Conservation (phyloP, 2,329 filamentous ascomycete species). For the Ceratocystis alfenasii region DNA sequence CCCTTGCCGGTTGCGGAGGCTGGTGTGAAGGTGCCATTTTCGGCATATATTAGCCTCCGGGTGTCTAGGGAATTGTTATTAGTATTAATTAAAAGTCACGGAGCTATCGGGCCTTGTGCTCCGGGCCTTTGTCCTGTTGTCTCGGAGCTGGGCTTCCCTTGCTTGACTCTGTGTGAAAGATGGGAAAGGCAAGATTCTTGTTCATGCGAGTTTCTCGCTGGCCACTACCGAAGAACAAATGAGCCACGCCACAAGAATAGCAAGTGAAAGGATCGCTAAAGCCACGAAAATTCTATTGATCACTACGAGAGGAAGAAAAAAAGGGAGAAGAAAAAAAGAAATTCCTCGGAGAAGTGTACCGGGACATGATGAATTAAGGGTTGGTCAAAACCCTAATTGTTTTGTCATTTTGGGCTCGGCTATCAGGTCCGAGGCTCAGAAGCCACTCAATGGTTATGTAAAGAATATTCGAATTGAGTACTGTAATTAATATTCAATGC, state of each 20-base stretch:
- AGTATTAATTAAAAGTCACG: too few relatives aligned
- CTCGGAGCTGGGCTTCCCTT: too few relatives aligned
- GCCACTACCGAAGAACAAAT: neutral
- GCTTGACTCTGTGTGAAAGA: neutral
- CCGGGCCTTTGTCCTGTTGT: too few relatives aligned
- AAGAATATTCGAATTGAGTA: too few relatives aligned
- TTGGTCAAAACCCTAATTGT: neutral
- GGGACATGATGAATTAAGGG: neutral
- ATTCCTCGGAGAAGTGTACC: neutral
- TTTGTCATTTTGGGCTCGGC: neutral
- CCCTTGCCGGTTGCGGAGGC: neutral
- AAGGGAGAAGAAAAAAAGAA: neutral
- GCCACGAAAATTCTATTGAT: neutral
- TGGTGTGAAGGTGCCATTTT: constrained; percentile 4
- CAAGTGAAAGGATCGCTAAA: neutral
- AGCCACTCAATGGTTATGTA: too few relatives aligned
- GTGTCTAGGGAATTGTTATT: too few relatives aligned
- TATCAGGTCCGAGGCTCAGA: neutral
- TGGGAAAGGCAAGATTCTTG: neutral
- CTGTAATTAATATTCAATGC: too few relatives aligned
- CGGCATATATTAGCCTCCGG: neutral
- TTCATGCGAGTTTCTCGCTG: neutral
- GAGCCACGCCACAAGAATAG: neutral
- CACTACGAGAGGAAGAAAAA: neutral
- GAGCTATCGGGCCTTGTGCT: too few relatives aligned